Percentiles rank a stretch among this genome's conserved stretches.
Evolutionary conservation across 164 flowering plant genomes (phyloP).

Genomic region (Stephania cephalantha): DNA sequence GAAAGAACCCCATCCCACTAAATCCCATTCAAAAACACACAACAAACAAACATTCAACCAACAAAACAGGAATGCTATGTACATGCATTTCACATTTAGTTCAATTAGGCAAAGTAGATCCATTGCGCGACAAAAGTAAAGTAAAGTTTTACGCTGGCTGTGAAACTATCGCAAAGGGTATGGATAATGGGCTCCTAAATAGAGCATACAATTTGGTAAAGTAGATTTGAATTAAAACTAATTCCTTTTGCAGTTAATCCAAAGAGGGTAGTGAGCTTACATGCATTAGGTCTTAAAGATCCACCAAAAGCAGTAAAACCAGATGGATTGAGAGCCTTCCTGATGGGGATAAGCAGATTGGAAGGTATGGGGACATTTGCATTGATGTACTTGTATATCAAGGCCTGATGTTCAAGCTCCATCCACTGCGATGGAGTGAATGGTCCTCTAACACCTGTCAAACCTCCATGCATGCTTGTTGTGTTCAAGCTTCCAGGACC

Average conservation of each 20-base stretch:
- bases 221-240: neutral
- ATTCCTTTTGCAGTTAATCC: neutral
- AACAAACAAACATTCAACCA: neutral
- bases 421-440: constrained; percentile 87
- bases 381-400: constrained; percentile 80
- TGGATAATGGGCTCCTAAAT: too few species aligned
- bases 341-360: constrained; percentile 62
- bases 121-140: too few species aligned
- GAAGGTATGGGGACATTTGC: constrained; percentile 73
- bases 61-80: neutral
- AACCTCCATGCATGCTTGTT: constrained; percentile 39
- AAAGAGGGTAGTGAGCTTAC: constrained; percentile 28
- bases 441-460: constrained; percentile 61
- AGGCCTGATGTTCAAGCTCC: constrained; percentile 86
- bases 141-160: too few species aligned
- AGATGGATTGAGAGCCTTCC: constrained; percentile 54
- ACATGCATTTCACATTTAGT: neutral
- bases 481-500: constrained; percentile 41
- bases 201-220: neutral
- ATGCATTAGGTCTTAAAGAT: constrained; percentile 47
- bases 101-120: neutral
- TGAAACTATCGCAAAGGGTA: too few species aligned
- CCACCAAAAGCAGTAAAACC: constrained; percentile 41
- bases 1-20: constrained; percentile 89
- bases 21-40: neutral